Base-by-base conservation (phyloP, 129 eudicot genomes). In the Heracleum sosnowskyi region DNA sequence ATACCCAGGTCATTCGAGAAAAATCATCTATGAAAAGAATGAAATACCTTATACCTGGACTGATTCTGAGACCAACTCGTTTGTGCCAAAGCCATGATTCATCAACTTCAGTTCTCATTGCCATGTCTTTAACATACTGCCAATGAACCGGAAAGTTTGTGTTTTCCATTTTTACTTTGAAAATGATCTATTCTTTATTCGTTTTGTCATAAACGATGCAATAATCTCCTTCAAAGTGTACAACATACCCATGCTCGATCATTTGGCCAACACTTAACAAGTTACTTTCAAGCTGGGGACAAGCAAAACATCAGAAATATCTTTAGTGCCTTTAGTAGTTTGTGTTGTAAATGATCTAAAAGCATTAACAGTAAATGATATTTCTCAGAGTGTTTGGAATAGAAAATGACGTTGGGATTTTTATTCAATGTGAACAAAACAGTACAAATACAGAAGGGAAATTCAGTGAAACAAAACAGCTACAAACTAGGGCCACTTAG, bases 21-120 rank as follows among this genome's bases (percentile, higher is more conserved):
- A 1, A 79, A 20, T 83, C 80, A 79, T 83, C 82, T 45, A 83
- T 57, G 12, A 83, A 79, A 8, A 75, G 44, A 3, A 83, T 39
- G 28, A 78, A 83, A 12, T 78, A 83, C 41, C 31, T 74, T 78
- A 12, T 78, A 83, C 41, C 31, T 74, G 9, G 47, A 73, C 4
- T 79, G 22, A 0, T 34, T 33, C 0, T 28, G 37, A 4, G 86
- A 73, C 35, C 63, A 22, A 55, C 7, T 22, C 29, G 10, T 55
- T 55, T 55, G 11, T 55, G 26, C 63, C 63, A 55, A 55, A 55
- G 28, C 63, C 63, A 55, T 18, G 63, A 55, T 55, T 55, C 63
- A 18, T 22, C 29, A 8, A 45, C 5, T 55, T 55, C 28, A 55
- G 26, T 55, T 55, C 1, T 55, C 26, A 20, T 22, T 4, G 18